These are phyloP conservation scores for Macadamia tetraphylla DNA, from an alignment of 164 flowering plant species.

Conservation along the genomic window DNA sequence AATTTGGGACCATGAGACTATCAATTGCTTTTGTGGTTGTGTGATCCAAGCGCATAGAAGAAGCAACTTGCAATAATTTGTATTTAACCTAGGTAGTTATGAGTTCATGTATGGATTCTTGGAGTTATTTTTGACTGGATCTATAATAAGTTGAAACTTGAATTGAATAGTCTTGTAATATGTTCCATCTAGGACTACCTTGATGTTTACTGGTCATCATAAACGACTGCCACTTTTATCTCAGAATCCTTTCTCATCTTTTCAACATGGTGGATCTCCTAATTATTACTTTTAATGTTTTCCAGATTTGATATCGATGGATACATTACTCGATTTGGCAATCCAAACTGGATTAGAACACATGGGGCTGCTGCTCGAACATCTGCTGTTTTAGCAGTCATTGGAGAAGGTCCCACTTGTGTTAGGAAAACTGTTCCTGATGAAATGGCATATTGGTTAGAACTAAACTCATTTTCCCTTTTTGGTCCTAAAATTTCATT, in stretches of 20 bases:
- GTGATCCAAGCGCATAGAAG: no score
- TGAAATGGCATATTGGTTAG: slow-evolving; percentile 76
- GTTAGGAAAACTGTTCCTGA: slow-evolving; percentile 80
- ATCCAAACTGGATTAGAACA: slow-evolving; percentile 79
- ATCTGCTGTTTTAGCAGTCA: slow-evolving; percentile 47
- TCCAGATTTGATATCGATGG: slow-evolving; percentile 86
- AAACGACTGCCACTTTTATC: background rate
- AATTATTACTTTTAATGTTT: slow-evolving; percentile 14
- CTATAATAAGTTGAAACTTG: background rate
- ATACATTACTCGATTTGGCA: slow-evolving; percentile 82
- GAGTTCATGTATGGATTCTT: background rate
- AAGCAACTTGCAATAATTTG: no score
- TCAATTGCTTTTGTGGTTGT: no score
- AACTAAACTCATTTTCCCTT: background rate
- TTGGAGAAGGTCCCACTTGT: slow-evolving; percentile 91
- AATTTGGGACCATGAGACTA: no score
- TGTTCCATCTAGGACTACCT: background rate
- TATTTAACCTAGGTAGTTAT: no score
- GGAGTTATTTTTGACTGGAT: background rate
- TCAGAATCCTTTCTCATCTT: background rate
- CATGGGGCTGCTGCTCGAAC: slow-evolving; percentile 70
- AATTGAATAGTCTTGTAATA: no score
- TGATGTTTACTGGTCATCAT: background rate
- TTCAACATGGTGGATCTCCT: background rate
- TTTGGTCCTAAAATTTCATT: background rate